Evolutionary conservation across 345 rosid species (phyloP).

Genomic region (Brassica cretica): DNA sequence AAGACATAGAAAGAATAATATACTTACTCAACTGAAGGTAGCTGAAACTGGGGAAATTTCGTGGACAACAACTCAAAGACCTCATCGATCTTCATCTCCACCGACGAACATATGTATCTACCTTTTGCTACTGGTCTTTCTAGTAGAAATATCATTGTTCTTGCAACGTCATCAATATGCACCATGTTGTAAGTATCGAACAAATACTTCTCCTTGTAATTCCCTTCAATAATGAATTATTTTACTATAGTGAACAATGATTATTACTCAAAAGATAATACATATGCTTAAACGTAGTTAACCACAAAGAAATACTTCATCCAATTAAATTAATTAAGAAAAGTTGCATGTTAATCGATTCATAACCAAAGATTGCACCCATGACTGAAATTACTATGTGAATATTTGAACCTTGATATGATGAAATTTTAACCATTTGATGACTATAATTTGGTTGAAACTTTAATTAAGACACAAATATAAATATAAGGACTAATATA

Average conservation of each 20-base stretch:
- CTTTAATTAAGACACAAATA: neutral
- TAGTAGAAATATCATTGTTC: constrained; percentile 54
- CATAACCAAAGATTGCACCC: neutral
- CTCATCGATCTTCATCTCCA: constrained; percentile 39
- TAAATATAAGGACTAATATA: neutral
- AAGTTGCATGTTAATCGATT: neutral
- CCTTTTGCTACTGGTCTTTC: constrained; percentile 53
- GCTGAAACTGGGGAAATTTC: constrained; percentile 46
- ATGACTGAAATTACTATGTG: neutral
- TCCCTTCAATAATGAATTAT: constrained; percentile 13
- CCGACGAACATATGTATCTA: constrained; percentile 56
- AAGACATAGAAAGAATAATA: neutral
- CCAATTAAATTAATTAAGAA: neutral
- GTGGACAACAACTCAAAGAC: constrained; percentile 40
- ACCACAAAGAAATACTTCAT: neutral
- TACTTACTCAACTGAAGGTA: constrained; percentile 52
- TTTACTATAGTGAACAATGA: neutral
- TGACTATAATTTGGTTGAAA: neutral
- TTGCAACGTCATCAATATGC: constrained; percentile 54
- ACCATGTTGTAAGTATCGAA: constrained; percentile 43
- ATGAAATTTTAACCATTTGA: neutral
- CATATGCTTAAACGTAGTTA: neutral
- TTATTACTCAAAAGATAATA: neutral
- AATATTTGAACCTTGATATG: neutral
- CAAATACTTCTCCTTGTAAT: constrained; percentile 35